Evolutionary conservation across 345 rosid genomes (phyloP).

Genomic region (Euclidium syriacum): DNA sequence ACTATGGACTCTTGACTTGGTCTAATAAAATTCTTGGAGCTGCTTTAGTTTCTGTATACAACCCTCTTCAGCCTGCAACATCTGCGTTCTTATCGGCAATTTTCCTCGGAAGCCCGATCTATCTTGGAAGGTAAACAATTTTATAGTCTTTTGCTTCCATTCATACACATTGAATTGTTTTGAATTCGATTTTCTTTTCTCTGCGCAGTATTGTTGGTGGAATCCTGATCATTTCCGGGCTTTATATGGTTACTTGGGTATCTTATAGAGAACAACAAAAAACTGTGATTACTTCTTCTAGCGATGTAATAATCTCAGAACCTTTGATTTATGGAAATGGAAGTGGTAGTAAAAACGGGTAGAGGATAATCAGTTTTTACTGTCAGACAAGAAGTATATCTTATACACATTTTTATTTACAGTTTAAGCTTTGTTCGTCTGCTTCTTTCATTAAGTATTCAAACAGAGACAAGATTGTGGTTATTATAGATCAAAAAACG

Average conservation of each 20-base stretch:
- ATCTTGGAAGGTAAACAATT: slow-evolving; percentile 70
- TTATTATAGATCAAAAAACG: too few species aligned
- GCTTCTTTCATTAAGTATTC: too few species aligned
- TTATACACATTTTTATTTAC: background rate
- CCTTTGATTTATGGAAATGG: slow-evolving; percentile 52
- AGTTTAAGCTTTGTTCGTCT: too few species aligned
- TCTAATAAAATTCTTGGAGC: slow-evolving; percentile 93
- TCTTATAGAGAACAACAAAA: slow-evolving; percentile 50
- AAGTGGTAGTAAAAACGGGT: slow-evolving; percentile 13
- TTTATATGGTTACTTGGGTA: slow-evolving; percentile 92
- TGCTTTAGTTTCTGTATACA: slow-evolving; percentile 89
- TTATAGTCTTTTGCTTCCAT: background rate
- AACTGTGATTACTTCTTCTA: slow-evolving; percentile 24
- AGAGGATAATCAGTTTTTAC: slow-evolving; percentile 32
- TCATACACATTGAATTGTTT: background rate
- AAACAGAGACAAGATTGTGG: too few species aligned
- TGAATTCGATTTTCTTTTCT: background rate
- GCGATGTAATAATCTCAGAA: slow-evolving; percentile 34
- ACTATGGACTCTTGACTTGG: slow-evolving; percentile 88
- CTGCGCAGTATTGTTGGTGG: slow-evolving; percentile 70
- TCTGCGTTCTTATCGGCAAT: slow-evolving; percentile 64
- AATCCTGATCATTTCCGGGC: slow-evolving; percentile 70
- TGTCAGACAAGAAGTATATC: background rate
- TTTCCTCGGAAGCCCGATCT: slow-evolving; percentile 89
- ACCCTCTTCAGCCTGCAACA: slow-evolving; percentile 91